phyloP scores from a whole-genome alignment of 352 stramenopile genomes.

The Globisporangium acanthophoron region DNA sequence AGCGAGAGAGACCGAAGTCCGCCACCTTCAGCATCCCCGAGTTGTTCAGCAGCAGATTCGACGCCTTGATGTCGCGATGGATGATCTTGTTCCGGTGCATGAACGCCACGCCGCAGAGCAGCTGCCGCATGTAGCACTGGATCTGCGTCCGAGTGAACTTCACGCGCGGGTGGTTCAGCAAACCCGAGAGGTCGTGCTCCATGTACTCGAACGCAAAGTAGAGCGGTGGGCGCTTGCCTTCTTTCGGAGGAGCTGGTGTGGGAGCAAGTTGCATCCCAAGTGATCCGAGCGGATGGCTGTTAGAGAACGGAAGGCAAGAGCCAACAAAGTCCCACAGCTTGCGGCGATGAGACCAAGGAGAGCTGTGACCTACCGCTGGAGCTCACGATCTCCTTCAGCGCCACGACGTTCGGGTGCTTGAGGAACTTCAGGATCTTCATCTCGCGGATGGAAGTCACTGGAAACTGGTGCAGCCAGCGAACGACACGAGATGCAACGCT shows the following conservation, averaged over 20 bases:
- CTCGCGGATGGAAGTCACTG: conserved; percentile 94
- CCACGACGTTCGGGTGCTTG: conserved; percentile 93
- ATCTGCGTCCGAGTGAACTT: conserved; percentile 84
- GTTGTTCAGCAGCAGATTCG: conserved; percentile 83
- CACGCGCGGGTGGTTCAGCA: conserved; percentile 78
- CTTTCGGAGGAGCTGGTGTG: conserved; percentile 54
- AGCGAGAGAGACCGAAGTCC: conserved; percentile 78
- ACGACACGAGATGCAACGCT: too few relatives aligned
- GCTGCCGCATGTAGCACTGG: conserved; percentile 85
- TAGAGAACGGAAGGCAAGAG: too few relatives aligned
- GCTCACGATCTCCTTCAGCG: conserved; percentile 94
- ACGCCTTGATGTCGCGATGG: conserved; percentile 85
- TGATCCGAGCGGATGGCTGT: too few relatives aligned
- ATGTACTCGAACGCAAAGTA: conserved; percentile 89
- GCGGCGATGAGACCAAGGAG: not conserved
- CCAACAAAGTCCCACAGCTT: not conserved
- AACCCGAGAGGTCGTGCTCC: conserved; percentile 77
- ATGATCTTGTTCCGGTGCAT: conserved; percentile 89
- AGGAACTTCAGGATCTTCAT: conserved; percentile 98
- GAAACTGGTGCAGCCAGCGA: conserved; percentile 55
- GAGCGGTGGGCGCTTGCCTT: conserved; percentile 77
- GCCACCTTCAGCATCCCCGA: conserved; percentile 79
- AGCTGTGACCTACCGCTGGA: conserved; percentile 28
- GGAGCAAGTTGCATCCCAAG: too few relatives aligned
- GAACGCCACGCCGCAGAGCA: conserved; percentile 76